Evolutionary conservation across 2,329 filamentous ascomycete species (phyloP), one percentile per base, ranked within the genome.

Genomic region (Colletotrichum neosansevieriae): DNA sequence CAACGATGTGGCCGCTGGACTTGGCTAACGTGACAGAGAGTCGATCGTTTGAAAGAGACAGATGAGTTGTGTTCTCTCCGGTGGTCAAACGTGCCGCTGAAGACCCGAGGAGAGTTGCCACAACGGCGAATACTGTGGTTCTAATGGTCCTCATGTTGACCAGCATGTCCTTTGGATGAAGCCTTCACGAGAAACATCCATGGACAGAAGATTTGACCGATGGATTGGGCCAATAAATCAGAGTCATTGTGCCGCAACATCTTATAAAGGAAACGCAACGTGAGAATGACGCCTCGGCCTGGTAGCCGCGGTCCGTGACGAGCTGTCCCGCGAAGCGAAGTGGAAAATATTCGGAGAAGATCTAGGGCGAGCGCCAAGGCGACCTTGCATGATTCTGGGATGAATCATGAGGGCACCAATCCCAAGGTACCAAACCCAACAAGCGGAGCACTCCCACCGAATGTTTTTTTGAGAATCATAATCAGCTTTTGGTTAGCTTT

Each of bases 1-100:
- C 73, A 54, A 77, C 74, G 56, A 82, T 76, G 49, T 76, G 75
- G 7, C 79, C 79, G n/a, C 75, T 74, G 1, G 72, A 70, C 72
- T 80, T 81, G 61, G 74, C 72, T 12, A 82, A 76, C 50, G 76
- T 74, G n/a, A 77, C 75, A 57, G 76, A 76, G 21, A 81, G 75
- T 1, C 79, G 77, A 61, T 79, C 77, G 63, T 81, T 82, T 49
- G 76, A 72, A 17, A 82, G 73, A 24, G 76, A 74, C 40, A 79
- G 72, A 21, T 78, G 69, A 5, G 75, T 74, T 53, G 73, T 74
- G 49, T 77, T 77, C 61, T 79, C 76, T n/a, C 72, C 50, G 1
- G 62, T 60, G 2, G 24, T 61, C 10, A 69, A 44, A 2, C 21
- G 42, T 3, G 66, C 61, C n/a, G 44, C 36, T 4, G 49, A 56